Percentiles rank a stretch among this genome's conserved stretches.
Evolutionary conservation across 208 protist genomes (phyloP).

Genomic region (Leishmania braziliensis): DNA sequence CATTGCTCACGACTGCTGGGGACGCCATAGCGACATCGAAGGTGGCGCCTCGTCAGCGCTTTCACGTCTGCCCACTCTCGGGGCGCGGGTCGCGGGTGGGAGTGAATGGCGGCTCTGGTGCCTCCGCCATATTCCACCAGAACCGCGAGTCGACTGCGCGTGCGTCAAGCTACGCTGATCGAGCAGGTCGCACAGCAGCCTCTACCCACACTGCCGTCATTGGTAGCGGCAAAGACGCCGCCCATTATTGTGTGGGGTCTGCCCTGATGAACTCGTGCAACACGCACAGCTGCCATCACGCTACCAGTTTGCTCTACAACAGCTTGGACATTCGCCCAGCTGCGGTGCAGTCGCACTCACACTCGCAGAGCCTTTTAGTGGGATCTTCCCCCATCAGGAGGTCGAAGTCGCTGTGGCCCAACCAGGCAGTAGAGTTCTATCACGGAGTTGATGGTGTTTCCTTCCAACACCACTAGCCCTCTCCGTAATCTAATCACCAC

Average conservation of each 20-base stretch:
- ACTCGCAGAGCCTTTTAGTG: not conserved
- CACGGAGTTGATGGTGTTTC: not conserved
- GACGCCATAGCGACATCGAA: not conserved
- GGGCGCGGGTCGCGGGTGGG: conserved; percentile 14
- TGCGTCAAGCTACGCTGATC: conserved; percentile 1
- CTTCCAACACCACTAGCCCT: not conserved
- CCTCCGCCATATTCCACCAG: not conserved
- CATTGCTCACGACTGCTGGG: not conserved
- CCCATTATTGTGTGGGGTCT: not conserved
- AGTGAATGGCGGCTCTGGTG: conserved; percentile 1
- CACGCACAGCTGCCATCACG: not conserved
- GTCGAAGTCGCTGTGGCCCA: not conserved
- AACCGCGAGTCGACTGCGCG: not conserved
- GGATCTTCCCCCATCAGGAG: not conserved
- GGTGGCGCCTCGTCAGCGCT: not conserved
- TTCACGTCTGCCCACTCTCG: not conserved
- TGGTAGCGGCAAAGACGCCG: not conserved
- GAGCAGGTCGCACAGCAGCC: not conserved
- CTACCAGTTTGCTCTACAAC: conserved; percentile 2
- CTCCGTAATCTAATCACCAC: not conserved
- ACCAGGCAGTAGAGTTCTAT: not conserved
- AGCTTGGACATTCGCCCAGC: conserved; percentile 3
- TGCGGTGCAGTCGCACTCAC: not conserved
- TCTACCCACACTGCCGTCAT: not conserved
- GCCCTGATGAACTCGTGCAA: not conserved